These are phyloP conservation scores for Ambrosiella xylebori DNA, from an alignment of 2,329 filamentous ascomycete species.

Conservation along the genomic window DNA sequence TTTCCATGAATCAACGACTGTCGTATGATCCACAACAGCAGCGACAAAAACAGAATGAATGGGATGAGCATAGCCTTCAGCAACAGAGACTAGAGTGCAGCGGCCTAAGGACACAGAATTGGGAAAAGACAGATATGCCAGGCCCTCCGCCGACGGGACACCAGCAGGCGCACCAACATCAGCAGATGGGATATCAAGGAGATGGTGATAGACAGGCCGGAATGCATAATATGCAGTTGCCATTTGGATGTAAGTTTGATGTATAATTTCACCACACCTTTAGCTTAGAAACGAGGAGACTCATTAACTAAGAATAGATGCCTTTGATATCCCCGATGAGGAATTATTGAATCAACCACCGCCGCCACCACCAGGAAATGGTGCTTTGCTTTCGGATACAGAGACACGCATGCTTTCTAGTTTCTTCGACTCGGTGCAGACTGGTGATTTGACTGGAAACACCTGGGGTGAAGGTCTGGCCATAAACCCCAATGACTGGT, in stretches of 20 bases:
- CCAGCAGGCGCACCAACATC: neutral
- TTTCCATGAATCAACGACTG: conserved; percentile 10
- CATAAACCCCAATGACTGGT: conserved; percentile 21
- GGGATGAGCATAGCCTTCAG: neutral
- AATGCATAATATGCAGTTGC: conserved; percentile 26
- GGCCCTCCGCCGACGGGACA: too few species aligned
- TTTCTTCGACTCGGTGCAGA: conserved; percentile 39
- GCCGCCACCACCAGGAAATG: conserved; percentile 45
- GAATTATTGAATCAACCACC: conserved; percentile 22
- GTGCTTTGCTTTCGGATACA: conserved; percentile 45
- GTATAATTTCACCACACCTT: neutral
- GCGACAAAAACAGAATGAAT: neutral
- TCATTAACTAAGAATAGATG: conserved; percentile 21
- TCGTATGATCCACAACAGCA: neutral
- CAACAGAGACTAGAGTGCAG: neutral
- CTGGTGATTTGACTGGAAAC: conserved; percentile 29
- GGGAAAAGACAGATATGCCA: too few species aligned
- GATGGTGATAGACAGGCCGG: conserved; percentile 21
- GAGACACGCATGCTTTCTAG: conserved; percentile 40
- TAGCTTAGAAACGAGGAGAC: conserved; percentile 10
- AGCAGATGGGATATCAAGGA: neutral
- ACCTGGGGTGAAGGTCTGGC: conserved; percentile 35
- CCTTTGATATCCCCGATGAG: conserved; percentile 14
- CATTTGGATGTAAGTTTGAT: conserved; percentile 48
- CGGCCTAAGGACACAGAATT: too few species aligned